Evolutionary conservation across 306 rosid genomes (phyloP), one percentile per base, ranked within the genome.

Genomic region (Gleditsia sinensis): DNA sequence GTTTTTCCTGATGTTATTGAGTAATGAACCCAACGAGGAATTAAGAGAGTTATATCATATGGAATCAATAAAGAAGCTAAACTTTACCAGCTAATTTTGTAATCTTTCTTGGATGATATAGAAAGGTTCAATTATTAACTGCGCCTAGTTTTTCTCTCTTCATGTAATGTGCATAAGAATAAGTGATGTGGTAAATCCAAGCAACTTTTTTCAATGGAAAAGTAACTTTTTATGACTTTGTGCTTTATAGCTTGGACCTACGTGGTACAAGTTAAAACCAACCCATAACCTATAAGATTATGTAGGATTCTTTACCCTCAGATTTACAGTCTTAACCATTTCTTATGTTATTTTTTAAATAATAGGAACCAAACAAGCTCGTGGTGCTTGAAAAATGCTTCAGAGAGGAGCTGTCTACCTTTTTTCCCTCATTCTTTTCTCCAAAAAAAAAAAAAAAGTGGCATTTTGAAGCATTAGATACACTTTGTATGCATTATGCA

Each of bases 61-160:
- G 81, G 76, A 57, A 64, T 77, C 75, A 82, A 83, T 81, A 75
- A 86, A 46, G 53, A 46, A 84, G 20, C 53, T 46, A 16, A 72
- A 37, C n/a, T 61, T 80, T 24, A 11, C 23, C 77, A 69, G 73
- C 74, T 81, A 81, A 66, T 80, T 84, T 74, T 88, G 70, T 72
- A 63, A 72, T 80, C 58, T 60, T 60, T 48, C 72, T 80, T 70
- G 66, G 20, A 67, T 80, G 75, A 54, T 80, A 58, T 75, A 73
- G 76, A 79, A 77, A 39, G 65, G 63, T 39, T 67, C 8, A 2
- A 37, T 37, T 37, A 50, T 57, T 24, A 21, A n/a, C 40, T 50
- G 59, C 54, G 34, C 24, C 24, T 55, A 54, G 27, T 21, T 53
- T 51, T 11, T 37, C n/a, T 56, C 34, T 70, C 59, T 69, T 48